These are phyloP conservation scores for Penicillium lagena DNA, from an alignment of 495 filamentous ascomycete genomes.

Conservation along the genomic window DNA sequence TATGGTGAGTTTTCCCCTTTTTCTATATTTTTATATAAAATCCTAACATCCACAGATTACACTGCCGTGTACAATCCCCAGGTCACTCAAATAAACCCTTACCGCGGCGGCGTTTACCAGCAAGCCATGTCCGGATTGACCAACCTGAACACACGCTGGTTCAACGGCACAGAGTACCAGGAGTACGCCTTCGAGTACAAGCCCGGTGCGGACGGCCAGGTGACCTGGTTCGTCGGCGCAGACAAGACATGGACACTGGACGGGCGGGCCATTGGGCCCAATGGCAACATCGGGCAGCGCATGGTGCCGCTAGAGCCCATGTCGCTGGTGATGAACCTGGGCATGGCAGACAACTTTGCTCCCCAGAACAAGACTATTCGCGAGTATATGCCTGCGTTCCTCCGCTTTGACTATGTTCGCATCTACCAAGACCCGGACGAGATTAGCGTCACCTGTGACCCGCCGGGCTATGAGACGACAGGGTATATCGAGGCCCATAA, in stretches of 20 bases:
- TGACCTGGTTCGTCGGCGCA: slow-evolving; percentile 65
- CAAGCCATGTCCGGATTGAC: slow-evolving; percentile 68
- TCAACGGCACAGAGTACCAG: slow-evolving; percentile 66
- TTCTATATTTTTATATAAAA: not conserved
- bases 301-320: slow-evolving; percentile 66
- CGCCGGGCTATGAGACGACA: slow-evolving; percentile 61
- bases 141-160: slow-evolving; percentile 71
- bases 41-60: slow-evolving; percentile 33
- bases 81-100: slow-evolving; percentile 58
- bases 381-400: slow-evolving; percentile 57
- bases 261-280: slow-evolving; percentile 56
- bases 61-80: slow-evolving; percentile 54
- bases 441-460: slow-evolving; percentile 63
- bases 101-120: slow-evolving; percentile 64
- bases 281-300: slow-evolving; percentile 69
- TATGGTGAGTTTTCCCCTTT: slow-evolving; percentile 44
- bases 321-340: slow-evolving; percentile 64
- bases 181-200: slow-evolving; percentile 68
- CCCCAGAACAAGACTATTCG: slow-evolving; percentile 49
- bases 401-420: slow-evolving; percentile 69
- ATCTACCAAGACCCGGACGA: slow-evolving; percentile 64
- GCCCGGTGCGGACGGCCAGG: slow-evolving; percentile 52
- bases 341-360: slow-evolving; percentile 66
- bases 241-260: slow-evolving; percentile 63
- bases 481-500: slow-evolving; percentile 62